These are phyloP conservation scores for Podospora tetraspora DNA, from an alignment of 495 filamentous ascomycete species.

Conservation along the genomic window DNA sequence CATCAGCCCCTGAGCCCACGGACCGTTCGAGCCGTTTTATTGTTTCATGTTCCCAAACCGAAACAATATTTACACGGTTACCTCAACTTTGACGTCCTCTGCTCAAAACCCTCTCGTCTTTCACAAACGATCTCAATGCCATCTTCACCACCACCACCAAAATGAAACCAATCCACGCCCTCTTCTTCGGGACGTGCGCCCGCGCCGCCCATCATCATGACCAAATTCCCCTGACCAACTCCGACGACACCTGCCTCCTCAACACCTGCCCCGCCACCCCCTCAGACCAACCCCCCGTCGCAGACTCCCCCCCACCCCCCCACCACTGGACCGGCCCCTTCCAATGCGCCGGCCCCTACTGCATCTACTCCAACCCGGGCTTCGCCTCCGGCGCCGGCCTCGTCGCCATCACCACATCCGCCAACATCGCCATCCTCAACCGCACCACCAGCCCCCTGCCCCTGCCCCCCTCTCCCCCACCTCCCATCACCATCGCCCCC, in stretches of 20 bases:
- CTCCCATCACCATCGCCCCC: slow-evolving; percentile 9
- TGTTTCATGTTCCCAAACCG: background rate
- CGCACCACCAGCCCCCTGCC: background rate
- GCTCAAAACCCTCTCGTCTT: background rate
- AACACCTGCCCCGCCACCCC: background rate
- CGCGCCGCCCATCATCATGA: background rate
- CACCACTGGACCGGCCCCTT: slow-evolving; percentile 11
- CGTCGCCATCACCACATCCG: slow-evolving; percentile 23
- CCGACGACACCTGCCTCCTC: background rate
- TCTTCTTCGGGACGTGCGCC: background rate
- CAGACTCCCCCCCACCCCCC: background rate
- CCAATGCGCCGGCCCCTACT: slow-evolving; percentile 23
- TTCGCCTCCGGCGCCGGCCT: slow-evolving; percentile 25
- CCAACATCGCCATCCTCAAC: slow-evolving; percentile 16
- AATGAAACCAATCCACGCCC: background rate
- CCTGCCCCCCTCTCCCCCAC: background rate
- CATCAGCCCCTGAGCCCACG: background rate
- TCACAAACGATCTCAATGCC: background rate
- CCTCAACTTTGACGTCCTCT: background rate
- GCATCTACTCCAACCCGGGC: slow-evolving; percentile 24
- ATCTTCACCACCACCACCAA: background rate
- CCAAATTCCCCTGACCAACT: background rate
- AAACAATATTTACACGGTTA: background rate
- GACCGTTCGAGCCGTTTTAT: background rate
- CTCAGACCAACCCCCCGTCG: background rate